Percentiles rank a stretch among this genome's conserved stretches.
Conservation (phyloP, 176 grass and related monocot species). For the Triticum timopheevii region DNA sequence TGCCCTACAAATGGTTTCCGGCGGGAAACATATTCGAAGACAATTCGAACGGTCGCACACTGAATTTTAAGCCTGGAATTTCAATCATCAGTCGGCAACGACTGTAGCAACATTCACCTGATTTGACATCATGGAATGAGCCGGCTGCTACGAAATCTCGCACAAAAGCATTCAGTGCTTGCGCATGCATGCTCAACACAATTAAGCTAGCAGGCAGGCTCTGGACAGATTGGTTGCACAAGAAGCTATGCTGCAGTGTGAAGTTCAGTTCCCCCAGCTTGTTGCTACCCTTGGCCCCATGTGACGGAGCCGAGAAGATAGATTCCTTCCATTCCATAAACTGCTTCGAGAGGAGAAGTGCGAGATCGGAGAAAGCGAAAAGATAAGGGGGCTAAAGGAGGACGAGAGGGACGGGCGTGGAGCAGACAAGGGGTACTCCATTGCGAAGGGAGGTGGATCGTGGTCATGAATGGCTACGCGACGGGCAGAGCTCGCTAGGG, state of each 20-base stretch:
- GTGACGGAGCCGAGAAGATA: neutral
- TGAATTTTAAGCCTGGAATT: neutral
- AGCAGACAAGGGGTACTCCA: neutral
- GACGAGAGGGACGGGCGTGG: neutral
- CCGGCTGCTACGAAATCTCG: neutral
- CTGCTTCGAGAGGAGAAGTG: neutral
- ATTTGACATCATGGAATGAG: neutral
- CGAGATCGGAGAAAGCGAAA: conserved; percentile 41
- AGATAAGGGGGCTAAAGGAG: neutral
- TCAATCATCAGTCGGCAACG: too few species aligned
- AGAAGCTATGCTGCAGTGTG: neutral
- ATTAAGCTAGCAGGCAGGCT: neutral
- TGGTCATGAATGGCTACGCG: neutral
- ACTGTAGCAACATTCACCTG: neutral
- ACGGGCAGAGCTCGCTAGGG: neutral
- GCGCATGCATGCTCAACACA: neutral
- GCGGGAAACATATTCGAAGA: too few species aligned
- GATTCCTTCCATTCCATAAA: conserved; percentile 34
- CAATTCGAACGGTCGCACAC: too few species aligned
- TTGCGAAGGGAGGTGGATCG: neutral
- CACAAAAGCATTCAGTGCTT: neutral
- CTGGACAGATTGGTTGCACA: neutral
- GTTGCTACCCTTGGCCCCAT: neutral
- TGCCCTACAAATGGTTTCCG: neutral
- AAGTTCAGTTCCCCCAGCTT: neutral